phyloP scores from a whole-genome alignment of 768 basidiomycete genomes.

The Hygrophoropsis aurantiaca region DNA sequence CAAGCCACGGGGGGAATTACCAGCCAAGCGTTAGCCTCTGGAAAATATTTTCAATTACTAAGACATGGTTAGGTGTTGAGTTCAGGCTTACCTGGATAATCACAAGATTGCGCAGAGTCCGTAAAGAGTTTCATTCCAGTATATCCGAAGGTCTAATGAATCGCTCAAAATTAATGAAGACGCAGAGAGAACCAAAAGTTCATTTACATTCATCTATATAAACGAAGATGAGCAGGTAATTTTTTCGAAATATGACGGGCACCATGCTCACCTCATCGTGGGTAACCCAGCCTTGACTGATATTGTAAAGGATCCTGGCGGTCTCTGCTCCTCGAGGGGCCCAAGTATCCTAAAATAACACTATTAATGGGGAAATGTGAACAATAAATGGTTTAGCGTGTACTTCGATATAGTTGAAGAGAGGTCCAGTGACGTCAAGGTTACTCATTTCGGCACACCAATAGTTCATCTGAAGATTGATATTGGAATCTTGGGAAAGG shows the following conservation, averaged over 20 bases:
- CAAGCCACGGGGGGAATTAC: too few relatives aligned
- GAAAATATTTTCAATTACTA: too few relatives aligned
- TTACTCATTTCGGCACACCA: constrained; percentile 74
- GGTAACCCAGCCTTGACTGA: constrained; percentile 72
- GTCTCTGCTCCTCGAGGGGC: constrained; percentile 69
- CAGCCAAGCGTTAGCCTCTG: constrained; percentile 77
- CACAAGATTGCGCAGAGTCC: constrained; percentile 62
- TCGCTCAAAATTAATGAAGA: too few relatives aligned
- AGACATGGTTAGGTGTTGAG: too few relatives aligned
- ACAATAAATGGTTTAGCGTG: too few relatives aligned
- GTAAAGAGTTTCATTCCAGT: constrained; percentile 71
- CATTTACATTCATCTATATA: constrained; percentile 62
- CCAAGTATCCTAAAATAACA: constrained; percentile 61
- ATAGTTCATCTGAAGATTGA: constrained; percentile 84
- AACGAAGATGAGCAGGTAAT: constrained; percentile 1
- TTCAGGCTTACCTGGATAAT: constrained; percentile 76
- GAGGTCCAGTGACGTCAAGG: constrained; percentile 52
- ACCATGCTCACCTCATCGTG: constrained; percentile 60
- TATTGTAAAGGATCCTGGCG: constrained; percentile 68
- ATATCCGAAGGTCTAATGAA: constrained; percentile 78
- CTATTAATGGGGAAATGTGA: too few relatives aligned
- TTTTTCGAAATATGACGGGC: not conserved
- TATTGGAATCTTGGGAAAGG: constrained; percentile 57
- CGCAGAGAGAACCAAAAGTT: too few relatives aligned
- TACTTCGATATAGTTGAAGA: constrained; percentile 73